These are phyloP conservation scores for Stemphylium lycopersici DNA, from an alignment of 2,329 filamentous ascomycete genomes.

Conservation along the genomic window DNA sequence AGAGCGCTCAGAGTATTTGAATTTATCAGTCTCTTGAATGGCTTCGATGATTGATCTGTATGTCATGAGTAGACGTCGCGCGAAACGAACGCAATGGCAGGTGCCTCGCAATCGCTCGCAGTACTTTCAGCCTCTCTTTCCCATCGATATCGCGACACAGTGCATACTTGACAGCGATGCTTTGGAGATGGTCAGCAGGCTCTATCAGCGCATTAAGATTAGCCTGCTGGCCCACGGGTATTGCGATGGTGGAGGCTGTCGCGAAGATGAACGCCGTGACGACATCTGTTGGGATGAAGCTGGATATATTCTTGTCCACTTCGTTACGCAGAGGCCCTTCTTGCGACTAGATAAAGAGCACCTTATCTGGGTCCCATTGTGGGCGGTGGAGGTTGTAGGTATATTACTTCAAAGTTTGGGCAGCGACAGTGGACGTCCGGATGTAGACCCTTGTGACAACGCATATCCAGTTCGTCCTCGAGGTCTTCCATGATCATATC, in stretches of 20 bases:
- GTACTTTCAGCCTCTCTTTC: constrained; percentile 36
- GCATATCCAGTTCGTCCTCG: constrained; percentile 42
- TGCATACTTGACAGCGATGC: constrained; percentile 36
- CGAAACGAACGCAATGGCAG: not conserved
- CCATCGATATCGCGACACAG: constrained; percentile 35
- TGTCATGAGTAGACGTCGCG: constrained; percentile 8
- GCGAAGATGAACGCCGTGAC: constrained; percentile 44
- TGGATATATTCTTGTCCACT: constrained; percentile 33
- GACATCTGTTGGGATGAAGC: constrained; percentile 37
- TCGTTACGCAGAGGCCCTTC: constrained; percentile 40
- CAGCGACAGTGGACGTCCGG: constrained; percentile 44
- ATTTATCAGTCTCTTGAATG: constrained; percentile 42
- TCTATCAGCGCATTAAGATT: constrained; percentile 35
- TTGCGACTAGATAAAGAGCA: constrained; percentile 26
- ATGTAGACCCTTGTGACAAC: constrained; percentile 34
- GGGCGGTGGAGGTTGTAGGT: constrained; percentile 3
- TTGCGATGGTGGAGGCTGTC: constrained; percentile 37
- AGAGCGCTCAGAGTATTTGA: constrained; percentile 43
- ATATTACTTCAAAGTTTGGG: constrained; percentile 34
- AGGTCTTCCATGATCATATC: constrained; percentile 34
- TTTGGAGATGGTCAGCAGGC: constrained; percentile 35
- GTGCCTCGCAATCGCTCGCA: constrained; percentile 40
- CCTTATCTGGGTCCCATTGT: constrained; percentile 20
- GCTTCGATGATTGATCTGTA: constrained; percentile 36
- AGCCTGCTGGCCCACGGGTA: constrained; percentile 36